Base-by-base conservation (phyloP, 345 rosid genomes). In the Eucalyptus marginata region DNA sequence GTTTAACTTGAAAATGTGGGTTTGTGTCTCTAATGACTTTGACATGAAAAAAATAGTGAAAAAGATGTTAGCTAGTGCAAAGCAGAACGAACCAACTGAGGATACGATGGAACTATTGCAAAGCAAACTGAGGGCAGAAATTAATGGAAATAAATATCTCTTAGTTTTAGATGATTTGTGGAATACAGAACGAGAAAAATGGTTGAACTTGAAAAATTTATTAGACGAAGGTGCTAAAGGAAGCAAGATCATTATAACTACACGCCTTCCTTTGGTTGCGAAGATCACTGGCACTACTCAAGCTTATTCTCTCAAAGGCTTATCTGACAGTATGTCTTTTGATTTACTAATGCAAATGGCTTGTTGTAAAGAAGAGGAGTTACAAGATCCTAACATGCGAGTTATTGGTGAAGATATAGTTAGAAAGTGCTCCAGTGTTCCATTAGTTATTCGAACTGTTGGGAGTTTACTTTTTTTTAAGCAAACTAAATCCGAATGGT, bases 221-320 rank as follows among this genome's bases (percentile, higher is more conserved):
- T 2, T 66, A 11, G 2, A 15, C 6, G 79, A 40, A 66, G 79
- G 79, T 15, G 40, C 79, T 15, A 8, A 6, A 31, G 79, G 79
- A n/a, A 66, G 40, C 40, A 66, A 66, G 40, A 31, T 66, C 79
- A 22, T 66, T 4, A 15, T 66, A n/a, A 66, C 79, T 0, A 66
- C 79, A 31, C 22, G 40, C 11, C 5, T 31, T 15, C 40, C 11
- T 66, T 66, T 1, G 22, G 79, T 66, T 31, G 79, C 79, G 6
- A 0, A 66, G 2, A 31, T 66, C 5, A 66, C 10, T 1, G 11
- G 40, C 40, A 31, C 10, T n/a, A 1, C 2, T 68, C 4, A 1
- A 0, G 24, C 80, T 9, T 24, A 16, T 68, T 1, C 5, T 68
- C 80, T 68, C 0, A 0, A 0, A 13, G 12, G 7, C 24, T 68